A percentile compares a stretch with the other conserved stretches of the same genome.
Conservation (phyloP, 176 grass and related monocot genomes). For the Zea luxurians region DNA sequence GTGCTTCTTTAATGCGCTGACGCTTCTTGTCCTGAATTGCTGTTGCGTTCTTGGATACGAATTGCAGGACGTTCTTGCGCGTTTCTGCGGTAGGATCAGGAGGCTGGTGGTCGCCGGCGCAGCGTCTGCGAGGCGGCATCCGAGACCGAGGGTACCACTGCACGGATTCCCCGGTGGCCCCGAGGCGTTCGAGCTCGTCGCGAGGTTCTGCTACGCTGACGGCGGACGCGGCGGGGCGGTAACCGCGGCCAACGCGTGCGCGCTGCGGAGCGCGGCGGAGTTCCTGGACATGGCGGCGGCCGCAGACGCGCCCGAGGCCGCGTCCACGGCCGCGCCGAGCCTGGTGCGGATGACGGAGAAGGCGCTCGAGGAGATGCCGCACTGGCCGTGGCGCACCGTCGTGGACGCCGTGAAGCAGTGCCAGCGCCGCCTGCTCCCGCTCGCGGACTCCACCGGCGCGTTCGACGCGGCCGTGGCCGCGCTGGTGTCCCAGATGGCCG, state of each 20-base stretch:
- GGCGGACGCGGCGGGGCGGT: constrained; percentile 31
- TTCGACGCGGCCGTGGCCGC: constrained; percentile 55
- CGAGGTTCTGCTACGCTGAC: constrained; percentile 69
- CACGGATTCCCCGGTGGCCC: constrained; percentile 72
- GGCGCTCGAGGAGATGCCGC: constrained; percentile 62
- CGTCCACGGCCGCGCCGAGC: constrained; percentile 39
- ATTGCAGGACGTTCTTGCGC: constrained; percentile 77
- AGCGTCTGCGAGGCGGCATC: constrained; percentile 28
- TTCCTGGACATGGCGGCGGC: constrained; percentile 68
- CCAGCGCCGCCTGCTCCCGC: constrained; percentile 49
- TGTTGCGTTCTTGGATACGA: constrained; percentile 1
- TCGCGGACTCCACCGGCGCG: constrained; percentile 44
- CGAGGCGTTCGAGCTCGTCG: constrained; percentile 77
- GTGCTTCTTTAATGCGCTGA: constrained; percentile 8
- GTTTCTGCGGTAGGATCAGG: constrained; percentile 54
- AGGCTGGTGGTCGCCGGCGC: constrained; percentile 34
- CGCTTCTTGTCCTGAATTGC: constrained; percentile 31
- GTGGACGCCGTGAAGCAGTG: constrained; percentile 72
- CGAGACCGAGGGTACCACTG: constrained; percentile 43
- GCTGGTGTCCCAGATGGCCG: constrained; percentile 56
- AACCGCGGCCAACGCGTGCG: constrained; percentile 60
- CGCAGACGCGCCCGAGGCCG: background rate
- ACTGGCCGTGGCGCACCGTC: constrained; percentile 75
- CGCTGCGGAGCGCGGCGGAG: constrained; percentile 58
- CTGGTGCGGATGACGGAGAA: constrained; percentile 55